Conservation (phyloP, 2,329 filamentous ascomycete species). For the Ophiostoma populinum region DNA sequence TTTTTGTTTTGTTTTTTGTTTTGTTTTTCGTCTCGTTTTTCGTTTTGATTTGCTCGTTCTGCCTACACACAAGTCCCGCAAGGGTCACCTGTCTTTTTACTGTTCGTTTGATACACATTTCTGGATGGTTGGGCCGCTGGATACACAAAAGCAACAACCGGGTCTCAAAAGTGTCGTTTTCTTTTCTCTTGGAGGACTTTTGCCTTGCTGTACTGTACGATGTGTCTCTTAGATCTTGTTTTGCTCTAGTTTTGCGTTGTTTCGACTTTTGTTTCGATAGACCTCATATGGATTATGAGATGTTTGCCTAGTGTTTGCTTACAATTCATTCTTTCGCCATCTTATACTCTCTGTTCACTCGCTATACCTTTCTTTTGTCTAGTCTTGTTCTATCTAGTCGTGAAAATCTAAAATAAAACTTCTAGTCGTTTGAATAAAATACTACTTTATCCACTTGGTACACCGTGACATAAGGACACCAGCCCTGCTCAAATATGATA, state of each 20-base stretch:
- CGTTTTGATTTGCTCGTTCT: background rate
- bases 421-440: too few relatives aligned
- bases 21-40: background rate
- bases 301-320: background rate
- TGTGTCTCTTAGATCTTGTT: background rate
- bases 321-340: background rate
- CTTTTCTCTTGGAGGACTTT: background rate
- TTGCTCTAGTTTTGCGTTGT: background rate
- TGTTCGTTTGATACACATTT: conserved; percentile 1
- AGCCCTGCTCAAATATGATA: too few relatives aligned
- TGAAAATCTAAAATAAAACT: too few relatives aligned
- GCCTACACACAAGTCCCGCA: background rate
- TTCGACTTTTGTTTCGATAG: background rate
- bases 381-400: too few relatives aligned
- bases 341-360: background rate
- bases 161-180: conserved; percentile 1
- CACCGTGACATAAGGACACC: too few relatives aligned
- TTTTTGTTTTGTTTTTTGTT: conserved; percentile 3
- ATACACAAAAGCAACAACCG: conserved; percentile 3
- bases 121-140: conserved; percentile 2
- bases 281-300: background rate
- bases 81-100: background rate
- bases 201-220: too few relatives aligned
- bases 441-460: too few relatives aligned
- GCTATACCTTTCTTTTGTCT: background rate